Evolutionary conservation across 306 rosid genomes (phyloP).

Genomic region (Prunus davidiana): DNA sequence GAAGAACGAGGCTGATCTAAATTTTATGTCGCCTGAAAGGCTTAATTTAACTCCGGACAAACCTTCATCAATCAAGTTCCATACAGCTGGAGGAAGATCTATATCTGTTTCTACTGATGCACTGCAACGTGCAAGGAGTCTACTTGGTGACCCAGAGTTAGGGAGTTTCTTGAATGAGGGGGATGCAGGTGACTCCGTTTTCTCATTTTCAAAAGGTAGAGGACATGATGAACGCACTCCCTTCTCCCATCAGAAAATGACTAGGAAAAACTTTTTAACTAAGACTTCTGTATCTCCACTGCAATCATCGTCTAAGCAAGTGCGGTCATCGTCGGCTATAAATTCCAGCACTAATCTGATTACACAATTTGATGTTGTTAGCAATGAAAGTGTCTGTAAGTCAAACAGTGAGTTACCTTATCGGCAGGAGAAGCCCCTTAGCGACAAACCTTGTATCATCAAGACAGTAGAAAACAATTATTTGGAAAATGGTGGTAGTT

Average conservation of each 20-base stretch:
- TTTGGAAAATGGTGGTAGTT: conserved; percentile 32
- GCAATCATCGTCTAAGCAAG: conserved; percentile 31
- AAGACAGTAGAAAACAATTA: conserved; percentile 22
- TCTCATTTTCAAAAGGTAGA: conserved; percentile 33
- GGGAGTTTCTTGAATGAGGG: conserved; percentile 57
- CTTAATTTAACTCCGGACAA: conserved; percentile 23
- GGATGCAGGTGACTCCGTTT: conserved; percentile 24
- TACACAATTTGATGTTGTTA: conserved; percentile 59
- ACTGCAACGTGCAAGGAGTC: conserved; percentile 70
- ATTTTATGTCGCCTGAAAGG: conserved; percentile 20
- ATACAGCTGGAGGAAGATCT: conserved; percentile 87
- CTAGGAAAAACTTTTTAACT: conserved; percentile 21
- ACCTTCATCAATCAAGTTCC: conserved; percentile 59
- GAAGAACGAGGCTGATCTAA: conserved; percentile 30
- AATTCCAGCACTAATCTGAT: conserved; percentile 63
- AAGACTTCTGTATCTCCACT: conserved; percentile 50
- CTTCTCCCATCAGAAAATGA: conserved; percentile 20
- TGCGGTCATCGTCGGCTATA: conserved; percentile 30
- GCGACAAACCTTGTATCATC: conserved; percentile 15
- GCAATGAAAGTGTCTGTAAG: conserved; percentile 33
- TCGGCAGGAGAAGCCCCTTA: conserved; percentile 30
- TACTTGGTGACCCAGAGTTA: conserved; percentile 86
- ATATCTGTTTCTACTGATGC: conserved; percentile 76
- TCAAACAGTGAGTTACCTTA: conserved; percentile 28
- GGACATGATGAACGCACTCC: conserved; percentile 35